Base-by-base conservation (phyloP, 2,329 filamentous ascomycete genomes). In the Aspergillus puulaauensis region DNA sequence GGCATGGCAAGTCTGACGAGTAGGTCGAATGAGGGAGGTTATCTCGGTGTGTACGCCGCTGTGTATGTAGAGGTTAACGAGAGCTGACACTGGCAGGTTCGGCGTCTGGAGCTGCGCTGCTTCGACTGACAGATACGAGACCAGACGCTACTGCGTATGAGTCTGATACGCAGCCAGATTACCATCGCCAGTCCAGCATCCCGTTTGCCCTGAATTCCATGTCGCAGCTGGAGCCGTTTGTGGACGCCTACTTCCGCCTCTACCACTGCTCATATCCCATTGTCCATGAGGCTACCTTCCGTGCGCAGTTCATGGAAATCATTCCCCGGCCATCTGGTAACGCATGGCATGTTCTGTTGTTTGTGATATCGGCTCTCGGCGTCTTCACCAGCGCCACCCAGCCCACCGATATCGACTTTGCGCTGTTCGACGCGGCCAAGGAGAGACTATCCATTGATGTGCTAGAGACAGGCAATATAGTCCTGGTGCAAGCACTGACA, bases 381-480 rank as follows among this genome's bases (percentile, higher is more conserved):
- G 65, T 69, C 2, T 76, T 70, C 57, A 69, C 68, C 17, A 65
- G 56, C 14, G 61, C 63, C 7, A 61, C 64, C 7, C 49, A 66
- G 4, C 58, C 62, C 1, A 63, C 61, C 23, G 68, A 72, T 39
- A 53, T 69, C 11, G 73, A 77, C 45, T 61, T 74, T 19, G 62
- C 70, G n/a, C 71, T 72, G 46, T 70, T 73, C 23, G 73, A 73
- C 15, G 74, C 74, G 4, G 75, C 75, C 40, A 68, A 71, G 11
- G 70, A 72, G 41, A 56, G 75, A 11, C 68, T 73, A 7, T 71
- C 77, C 15, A 68, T 74, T 33, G 55, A 64, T 47, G 64, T 69
- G 35, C 60, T 78, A n/a, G 77, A 79, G 47, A 72, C 68, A 17
- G 77, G 77, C 4, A 77, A 73, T 55, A 58, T 78, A 8, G 71